Conservation (phyloP, 176 grass and related monocot genomes). For the Typha latifolia region DNA sequence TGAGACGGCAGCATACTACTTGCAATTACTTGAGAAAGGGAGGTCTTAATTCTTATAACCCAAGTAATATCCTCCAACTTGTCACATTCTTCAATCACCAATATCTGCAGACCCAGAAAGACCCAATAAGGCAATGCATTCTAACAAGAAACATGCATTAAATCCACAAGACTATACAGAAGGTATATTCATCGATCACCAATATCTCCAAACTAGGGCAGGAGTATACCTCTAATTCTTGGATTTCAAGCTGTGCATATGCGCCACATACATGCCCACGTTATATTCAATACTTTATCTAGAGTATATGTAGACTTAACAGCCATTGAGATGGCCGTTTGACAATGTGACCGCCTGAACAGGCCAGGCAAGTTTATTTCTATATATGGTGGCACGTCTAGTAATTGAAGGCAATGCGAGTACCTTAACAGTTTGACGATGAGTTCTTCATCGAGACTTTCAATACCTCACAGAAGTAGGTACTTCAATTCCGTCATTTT, state of each 20-base stretch:
- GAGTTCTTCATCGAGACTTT: not conserved
- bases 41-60: not conserved
- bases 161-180: not conserved
- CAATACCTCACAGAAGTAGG: not conserved
- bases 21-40: not conserved
- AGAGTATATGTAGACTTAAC: no score
- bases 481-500: not conserved
- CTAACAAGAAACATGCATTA: no score
- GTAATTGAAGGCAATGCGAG: not conserved
- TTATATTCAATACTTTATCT: no score
- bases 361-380: not conserved
- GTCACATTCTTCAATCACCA: not conserved
- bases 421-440: not conserved
- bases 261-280: not conserved
- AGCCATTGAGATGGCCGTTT: not conserved
- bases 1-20: not conserved
- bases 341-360: no score
- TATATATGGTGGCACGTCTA: not conserved
- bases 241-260: not conserved
- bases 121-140: no score
- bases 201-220: not conserved
- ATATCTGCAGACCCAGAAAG: not conserved
- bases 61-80: conserved; percentile 3
- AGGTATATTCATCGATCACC: no score
- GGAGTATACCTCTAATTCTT: not conserved